Evolutionary conservation across 176 grass and related monocot genomes (phyloP).

Genomic region (Aegilops bicornis): DNA sequence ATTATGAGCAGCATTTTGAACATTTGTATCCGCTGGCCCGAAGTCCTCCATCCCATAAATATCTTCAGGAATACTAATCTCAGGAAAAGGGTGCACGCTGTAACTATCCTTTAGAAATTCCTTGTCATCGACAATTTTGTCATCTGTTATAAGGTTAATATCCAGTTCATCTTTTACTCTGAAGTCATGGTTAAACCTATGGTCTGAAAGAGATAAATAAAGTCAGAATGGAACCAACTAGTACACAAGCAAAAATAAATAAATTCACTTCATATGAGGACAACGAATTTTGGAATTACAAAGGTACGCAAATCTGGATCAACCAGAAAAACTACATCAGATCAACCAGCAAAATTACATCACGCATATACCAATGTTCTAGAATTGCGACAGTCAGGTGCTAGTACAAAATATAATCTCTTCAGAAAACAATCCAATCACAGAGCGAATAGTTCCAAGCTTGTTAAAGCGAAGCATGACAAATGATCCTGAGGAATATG

Average conservation of each 20-base stretch:
- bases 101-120: constrained; percentile 59
- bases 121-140: constrained; percentile 46
- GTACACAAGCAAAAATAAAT: background rate
- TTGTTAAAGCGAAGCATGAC: background rate
- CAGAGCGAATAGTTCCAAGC: background rate
- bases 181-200: constrained; percentile 26
- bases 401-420: background rate
- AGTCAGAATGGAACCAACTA: constrained; percentile 21
- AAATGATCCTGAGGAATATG: background rate
- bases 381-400: background rate
- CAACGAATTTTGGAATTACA: background rate
- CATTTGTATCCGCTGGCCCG: constrained; percentile 9
- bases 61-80: constrained; percentile 43
- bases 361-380: background rate
- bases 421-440: background rate
- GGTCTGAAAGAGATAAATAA: constrained; percentile 37
- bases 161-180: constrained; percentile 20
- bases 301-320: background rate
- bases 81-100: constrained; percentile 47
- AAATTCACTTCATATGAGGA: background rate
- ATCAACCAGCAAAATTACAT: constrained; percentile 1
- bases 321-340: background rate
- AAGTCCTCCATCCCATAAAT: constrained; percentile 51
- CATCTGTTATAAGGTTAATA: constrained; percentile 9
- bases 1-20: constrained; percentile 28